Percentiles rank a stretch among this genome's conserved stretches.
These are phyloP conservation scores for Fonsecaea pedrosoi DNA, from an alignment of 2,329 filamentous ascomycete species.

Conservation along the genomic window DNA sequence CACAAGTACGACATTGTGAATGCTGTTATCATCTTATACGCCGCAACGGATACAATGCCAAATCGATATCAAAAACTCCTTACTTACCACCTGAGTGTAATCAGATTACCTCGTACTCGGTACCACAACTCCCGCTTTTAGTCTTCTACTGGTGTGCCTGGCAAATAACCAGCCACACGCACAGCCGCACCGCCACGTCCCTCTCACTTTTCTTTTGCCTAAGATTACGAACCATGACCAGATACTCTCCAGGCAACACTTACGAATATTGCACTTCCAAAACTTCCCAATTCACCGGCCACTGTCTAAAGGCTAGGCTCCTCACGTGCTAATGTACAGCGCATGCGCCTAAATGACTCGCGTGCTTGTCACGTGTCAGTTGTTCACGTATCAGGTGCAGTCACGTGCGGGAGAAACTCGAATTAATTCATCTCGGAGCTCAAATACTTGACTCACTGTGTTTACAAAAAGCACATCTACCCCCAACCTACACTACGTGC, in stretches of 20 bases:
- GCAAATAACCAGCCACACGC: constrained; percentile 4
- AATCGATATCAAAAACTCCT: neutral
- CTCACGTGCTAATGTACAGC: neutral
- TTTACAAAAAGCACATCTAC: neutral
- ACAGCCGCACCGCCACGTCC: constrained; percentile 1
- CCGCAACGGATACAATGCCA: neutral
- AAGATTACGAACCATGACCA: neutral
- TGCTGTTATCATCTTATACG: neutral
- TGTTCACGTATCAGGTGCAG: neutral
- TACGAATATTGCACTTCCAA: neutral
- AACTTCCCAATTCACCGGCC: neutral
- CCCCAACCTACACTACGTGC: neutral
- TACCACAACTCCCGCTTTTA: neutral
- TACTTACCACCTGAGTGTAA: neutral
- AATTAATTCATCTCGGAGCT: neutral
- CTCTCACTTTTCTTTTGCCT: neutral
- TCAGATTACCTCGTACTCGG: neutral
- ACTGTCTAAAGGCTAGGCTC: neutral
- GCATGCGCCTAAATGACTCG: neutral
- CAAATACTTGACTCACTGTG: neutral
- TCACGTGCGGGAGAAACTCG: neutral
- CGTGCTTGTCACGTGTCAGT: neutral
- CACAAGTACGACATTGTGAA: neutral
- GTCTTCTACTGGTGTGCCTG: neutral
- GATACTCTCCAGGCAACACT: neutral